These are phyloP conservation scores for Solanum etuberosum DNA, from an alignment of 257 asterid species.

Conservation along the genomic window DNA sequence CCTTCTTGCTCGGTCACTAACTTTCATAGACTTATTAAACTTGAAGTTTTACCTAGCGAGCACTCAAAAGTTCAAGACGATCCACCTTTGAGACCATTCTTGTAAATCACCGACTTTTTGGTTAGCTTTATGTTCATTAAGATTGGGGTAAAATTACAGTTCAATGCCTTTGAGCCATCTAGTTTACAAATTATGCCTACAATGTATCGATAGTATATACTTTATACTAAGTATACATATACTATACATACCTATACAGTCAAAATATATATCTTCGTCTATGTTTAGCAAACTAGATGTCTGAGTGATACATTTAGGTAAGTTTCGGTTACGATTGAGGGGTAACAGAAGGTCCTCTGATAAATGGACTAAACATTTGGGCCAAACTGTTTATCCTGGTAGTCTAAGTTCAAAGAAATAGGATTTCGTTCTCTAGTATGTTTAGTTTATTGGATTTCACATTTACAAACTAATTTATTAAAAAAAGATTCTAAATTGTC, in stretches of 20 bases:
- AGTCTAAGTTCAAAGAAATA: background rate
- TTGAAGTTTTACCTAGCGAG: background rate
- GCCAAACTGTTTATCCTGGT: background rate
- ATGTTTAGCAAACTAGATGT: background rate
- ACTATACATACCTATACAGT: no score
- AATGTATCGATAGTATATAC: no score
- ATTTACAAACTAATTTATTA: background rate
- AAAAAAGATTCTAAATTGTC: background rate
- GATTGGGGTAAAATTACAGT: background rate
- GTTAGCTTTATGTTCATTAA: background rate
- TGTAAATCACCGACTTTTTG: background rate
- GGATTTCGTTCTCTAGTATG: background rate
- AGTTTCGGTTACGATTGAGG: background rate
- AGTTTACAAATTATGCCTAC: no score
- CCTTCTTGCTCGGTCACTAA: background rate
- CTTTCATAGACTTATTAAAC: background rate
- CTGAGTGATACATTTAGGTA: background rate
- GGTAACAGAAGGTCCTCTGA: background rate
- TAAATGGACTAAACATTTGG: background rate
- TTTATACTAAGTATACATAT: no score
- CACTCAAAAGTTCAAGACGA: background rate
- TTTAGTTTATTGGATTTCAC: background rate
- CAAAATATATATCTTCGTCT: no score
- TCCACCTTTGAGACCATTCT: background rate
- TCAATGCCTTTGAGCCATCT: no score